A percentile compares a stretch with the other conserved stretches of the same genome.
phyloP scores from a whole-genome alignment of 352 stramenopile species.

The Phytophthora vignae region DNA sequence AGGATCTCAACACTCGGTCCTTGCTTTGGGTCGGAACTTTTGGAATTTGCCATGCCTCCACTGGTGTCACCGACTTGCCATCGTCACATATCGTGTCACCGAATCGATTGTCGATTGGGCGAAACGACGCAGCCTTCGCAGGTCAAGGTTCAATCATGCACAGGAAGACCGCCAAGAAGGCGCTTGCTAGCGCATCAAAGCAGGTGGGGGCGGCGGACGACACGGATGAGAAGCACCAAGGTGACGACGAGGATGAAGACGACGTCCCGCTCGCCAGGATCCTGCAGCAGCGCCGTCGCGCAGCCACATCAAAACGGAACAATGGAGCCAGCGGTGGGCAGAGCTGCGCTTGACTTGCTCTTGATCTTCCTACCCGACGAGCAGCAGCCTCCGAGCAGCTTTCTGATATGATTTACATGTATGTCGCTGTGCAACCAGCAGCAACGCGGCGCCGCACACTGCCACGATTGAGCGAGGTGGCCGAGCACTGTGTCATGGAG shows the following conservation, averaged over 20 bases:
- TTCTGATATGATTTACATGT: constrained; percentile 23
- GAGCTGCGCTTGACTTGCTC: constrained; percentile 32
- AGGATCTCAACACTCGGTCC: too few species aligned
- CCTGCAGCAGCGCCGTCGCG: constrained; percentile 23
- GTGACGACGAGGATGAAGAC: constrained; percentile 23
- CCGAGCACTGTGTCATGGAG: constrained; percentile 50
- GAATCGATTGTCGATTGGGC: constrained; percentile 16
- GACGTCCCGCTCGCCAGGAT: constrained; percentile 33
- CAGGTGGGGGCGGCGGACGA: not conserved
- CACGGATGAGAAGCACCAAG: not conserved
- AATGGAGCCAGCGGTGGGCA: constrained; percentile 30
- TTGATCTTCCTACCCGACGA: constrained; percentile 9
- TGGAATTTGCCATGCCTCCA: constrained; percentile 10
- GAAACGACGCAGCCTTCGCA: too few species aligned
- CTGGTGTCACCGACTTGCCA: constrained; percentile 23
- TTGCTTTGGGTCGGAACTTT: not conserved
- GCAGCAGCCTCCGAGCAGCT: not conserved
- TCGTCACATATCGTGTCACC: constrained; percentile 16
- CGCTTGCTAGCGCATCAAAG: not conserved
- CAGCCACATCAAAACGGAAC: constrained; percentile 5
- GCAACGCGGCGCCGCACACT: constrained; percentile 1
- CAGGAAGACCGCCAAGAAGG: not conserved
- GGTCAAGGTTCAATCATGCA: not conserved
- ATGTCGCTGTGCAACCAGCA: not conserved
- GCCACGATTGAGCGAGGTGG: constrained; percentile 46